Conservation (phyloP, 2,329 filamentous ascomycete species). For the Xylariaceae sp. region DNA sequence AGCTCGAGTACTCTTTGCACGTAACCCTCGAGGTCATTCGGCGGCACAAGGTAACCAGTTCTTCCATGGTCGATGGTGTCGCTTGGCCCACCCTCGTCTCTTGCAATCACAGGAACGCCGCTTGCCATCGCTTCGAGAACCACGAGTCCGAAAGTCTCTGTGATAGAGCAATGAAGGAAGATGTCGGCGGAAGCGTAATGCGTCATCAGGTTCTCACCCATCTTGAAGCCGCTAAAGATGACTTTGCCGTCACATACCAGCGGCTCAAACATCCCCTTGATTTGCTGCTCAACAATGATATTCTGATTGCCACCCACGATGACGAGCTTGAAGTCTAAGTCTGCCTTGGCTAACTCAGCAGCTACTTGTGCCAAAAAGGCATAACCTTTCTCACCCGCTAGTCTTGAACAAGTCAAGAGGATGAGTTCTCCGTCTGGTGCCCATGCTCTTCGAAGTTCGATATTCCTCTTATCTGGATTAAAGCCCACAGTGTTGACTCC, state of each 20-base stretch:
- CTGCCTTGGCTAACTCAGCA: conserved; percentile 59
- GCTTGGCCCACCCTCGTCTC: conserved; percentile 73
- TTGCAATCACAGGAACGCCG: conserved; percentile 71
- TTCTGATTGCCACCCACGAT: conserved; percentile 74
- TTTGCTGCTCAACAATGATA: conserved; percentile 64
- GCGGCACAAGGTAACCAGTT: conserved; percentile 67
- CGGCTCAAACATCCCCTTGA: conserved; percentile 64
- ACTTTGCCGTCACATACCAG: conserved; percentile 59
- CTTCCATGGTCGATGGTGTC: conserved; percentile 67
- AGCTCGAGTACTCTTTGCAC: conserved; percentile 60
- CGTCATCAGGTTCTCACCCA: conserved; percentile 65
- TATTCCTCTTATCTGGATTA: conserved; percentile 59
- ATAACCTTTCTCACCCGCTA: conserved; percentile 75
- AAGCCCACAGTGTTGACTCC: conserved; percentile 71
- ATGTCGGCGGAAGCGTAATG: conserved; percentile 72
- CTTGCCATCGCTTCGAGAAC: conserved; percentile 76
- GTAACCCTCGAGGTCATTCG: conserved; percentile 65
- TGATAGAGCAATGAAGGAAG: conserved; percentile 75
- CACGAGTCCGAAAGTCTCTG: conserved; percentile 75
- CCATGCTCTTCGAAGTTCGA: conserved; percentile 58
- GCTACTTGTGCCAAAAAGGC: conserved; percentile 67
- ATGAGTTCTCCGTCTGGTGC: conserved; percentile 69
- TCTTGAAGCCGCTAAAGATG: conserved; percentile 70
- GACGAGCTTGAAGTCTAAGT: conserved; percentile 67
- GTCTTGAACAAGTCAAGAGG: conserved; percentile 69